Base-by-base conservation (phyloP, 176 grass and related monocot species). In the Cenchrus americanus region DNA sequence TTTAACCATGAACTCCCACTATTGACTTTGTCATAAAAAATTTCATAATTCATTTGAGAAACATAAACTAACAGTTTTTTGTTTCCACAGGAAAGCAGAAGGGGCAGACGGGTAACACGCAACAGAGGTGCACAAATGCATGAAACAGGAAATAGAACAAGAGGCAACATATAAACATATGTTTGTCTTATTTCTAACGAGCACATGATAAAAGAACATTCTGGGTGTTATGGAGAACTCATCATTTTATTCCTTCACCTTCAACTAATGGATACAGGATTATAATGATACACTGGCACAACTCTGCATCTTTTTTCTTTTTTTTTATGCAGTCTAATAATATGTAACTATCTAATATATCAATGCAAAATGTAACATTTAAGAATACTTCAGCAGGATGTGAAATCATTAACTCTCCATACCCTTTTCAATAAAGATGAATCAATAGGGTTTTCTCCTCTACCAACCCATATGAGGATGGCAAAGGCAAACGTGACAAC, bases 391-490 rank as follows among this genome's bases (percentile, higher is more conserved):
- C 51, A 69, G 30, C 63, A 64, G 62, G 64, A 71, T 17, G 82
- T 12, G 37, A 77, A 76, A 69, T 86, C 26, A n/a, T 62, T 62
- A 67, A 73, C 61, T 34, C 47, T 66, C 42, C 54, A 14, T 94
- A 99, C 97, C 89, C 82, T 92, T 79, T 92, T 86, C 53, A 94
- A 26, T 21, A 94, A 81, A 71, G 89, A 94, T 42, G 97, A 96
- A 90, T 99, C 88, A 24, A 94, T 88, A 75, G 89, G 87, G 91
- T 96, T 94, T 86, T 91, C 75, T 54, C 83, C 93, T 92, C 93
- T 78, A 41, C 91, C 97, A 73, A 94, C 66, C 97, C 97, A 99
- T 27, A 99, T 99, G 54, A 99, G 90, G 54, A 87, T 78, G 69
- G 97, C 89, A 89, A 96, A 99, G 81, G 91, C 44, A 7, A 92